Percentiles rank a stretch among this genome's conserved stretches.
Evolutionary conservation across 306 rosid species (phyloP).

Genomic region (Fagus crenata): DNA sequence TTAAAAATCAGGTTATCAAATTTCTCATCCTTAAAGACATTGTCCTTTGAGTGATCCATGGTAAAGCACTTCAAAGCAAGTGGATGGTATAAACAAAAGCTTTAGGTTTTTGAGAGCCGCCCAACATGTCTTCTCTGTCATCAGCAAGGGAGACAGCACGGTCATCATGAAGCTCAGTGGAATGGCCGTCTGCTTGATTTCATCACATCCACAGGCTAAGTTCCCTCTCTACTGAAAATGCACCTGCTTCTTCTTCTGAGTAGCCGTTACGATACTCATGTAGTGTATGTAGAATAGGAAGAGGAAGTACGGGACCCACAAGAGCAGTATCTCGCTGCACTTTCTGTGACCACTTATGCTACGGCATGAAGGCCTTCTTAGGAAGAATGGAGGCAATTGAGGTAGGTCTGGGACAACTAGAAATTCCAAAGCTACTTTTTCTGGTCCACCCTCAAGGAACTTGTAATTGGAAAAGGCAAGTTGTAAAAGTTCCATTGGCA

Average conservation of each 20-base stretch:
- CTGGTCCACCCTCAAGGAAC: slow-evolving; percentile 32
- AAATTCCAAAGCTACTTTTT: slow-evolving; percentile 46
- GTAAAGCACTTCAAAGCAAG: slow-evolving; percentile 33
- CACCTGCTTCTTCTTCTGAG: slow-evolving; percentile 34
- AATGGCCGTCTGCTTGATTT: slow-evolving; percentile 49
- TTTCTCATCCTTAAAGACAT: slow-evolving; percentile 27
- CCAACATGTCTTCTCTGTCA: slow-evolving; percentile 48
- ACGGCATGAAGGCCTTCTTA: slow-evolving; percentile 50
- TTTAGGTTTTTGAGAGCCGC: slow-evolving; percentile 36
- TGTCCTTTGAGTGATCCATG: slow-evolving; percentile 20
- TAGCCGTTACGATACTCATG: slow-evolving; percentile 48
- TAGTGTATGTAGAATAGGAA: slow-evolving; percentile 52
- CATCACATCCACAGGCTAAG: slow-evolving; percentile 39
- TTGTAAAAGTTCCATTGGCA: slow-evolving; percentile 57
- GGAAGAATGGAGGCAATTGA: slow-evolving; percentile 70
- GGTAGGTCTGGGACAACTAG: slow-evolving; percentile 49
- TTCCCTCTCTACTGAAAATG: slow-evolving; percentile 50
- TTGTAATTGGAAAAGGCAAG: slow-evolving; percentile 52
- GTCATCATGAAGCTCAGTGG: slow-evolving; percentile 24
- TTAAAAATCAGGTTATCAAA: slow-evolving; percentile 50
- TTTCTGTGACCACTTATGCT: slow-evolving; percentile 44
- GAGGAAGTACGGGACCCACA: slow-evolving; percentile 74
- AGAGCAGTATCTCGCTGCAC: slow-evolving; percentile 37
- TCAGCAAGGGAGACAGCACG: slow-evolving; percentile 51
- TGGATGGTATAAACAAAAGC: slow-evolving; percentile 34